These are phyloP conservation scores for Pythium folliculosum DNA, from an alignment of 352 stramenopile genomes.

Conservation along the genomic window DNA sequence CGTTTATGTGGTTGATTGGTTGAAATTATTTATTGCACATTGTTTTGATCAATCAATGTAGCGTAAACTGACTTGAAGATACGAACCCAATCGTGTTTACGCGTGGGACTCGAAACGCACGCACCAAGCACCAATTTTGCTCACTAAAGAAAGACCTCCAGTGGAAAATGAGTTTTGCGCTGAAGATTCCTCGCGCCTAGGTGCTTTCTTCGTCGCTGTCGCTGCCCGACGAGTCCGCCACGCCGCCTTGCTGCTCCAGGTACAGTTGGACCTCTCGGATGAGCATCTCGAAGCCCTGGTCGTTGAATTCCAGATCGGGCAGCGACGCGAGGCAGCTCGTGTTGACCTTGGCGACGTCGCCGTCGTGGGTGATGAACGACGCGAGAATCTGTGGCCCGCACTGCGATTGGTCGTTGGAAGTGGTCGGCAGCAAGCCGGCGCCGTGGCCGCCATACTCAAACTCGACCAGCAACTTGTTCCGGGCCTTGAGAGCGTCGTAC, in stretches of 20 bases:
- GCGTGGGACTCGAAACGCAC: too few relatives aligned
- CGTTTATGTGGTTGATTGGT: not conserved
- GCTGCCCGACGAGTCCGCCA: not conserved
- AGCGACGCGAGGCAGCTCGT: constrained; percentile 36
- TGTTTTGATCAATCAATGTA: not conserved
- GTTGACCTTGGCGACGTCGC: constrained; percentile 29
- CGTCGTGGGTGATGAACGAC: constrained; percentile 34
- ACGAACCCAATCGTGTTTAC: not conserved
- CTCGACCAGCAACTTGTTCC: constrained; percentile 40
- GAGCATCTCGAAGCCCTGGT: constrained; percentile 4
- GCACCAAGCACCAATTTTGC: not conserved
- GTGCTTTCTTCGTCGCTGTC: not conserved
- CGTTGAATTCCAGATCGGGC: constrained; percentile 21
- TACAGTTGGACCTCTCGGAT: not conserved
- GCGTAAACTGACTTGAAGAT: constrained; percentile 3
- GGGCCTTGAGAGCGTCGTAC: constrained; percentile 24
- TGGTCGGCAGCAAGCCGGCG: constrained; percentile 30
- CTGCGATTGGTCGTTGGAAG: constrained; percentile 22
- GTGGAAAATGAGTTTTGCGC: too few relatives aligned
- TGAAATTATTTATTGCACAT: not conserved
- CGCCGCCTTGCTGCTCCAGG: not conserved
- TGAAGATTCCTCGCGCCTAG: not conserved
- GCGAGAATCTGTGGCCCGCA: constrained; percentile 36
- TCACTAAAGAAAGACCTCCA: too few relatives aligned
- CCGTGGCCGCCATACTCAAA: constrained; percentile 44